Base-by-base conservation (phyloP, 148 eudicot genomes). In the Silene conica region DNA sequence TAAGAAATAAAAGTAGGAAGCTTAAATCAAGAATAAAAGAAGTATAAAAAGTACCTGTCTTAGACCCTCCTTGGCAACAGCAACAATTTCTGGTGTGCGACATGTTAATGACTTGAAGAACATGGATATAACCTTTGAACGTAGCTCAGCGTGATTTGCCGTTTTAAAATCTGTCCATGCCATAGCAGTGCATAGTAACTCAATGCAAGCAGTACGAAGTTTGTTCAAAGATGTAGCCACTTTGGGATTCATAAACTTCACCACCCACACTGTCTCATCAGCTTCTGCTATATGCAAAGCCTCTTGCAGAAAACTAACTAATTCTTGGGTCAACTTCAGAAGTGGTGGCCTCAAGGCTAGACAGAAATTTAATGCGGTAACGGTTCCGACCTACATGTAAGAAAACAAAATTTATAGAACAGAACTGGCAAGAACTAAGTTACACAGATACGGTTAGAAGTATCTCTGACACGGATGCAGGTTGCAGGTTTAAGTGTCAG, bases 341-440 rank as follows among this genome's bases (percentile, higher is more conserved):
- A 95, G 96, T 38, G 99, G 99, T 8, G 99, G 99, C 84, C 99
- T 86, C 87, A 95, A 87, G 55, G 99, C 93, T 79, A 95, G 80
- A 87, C 99, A 95, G 76, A 92, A 95, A 81, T 92, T 95, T 71
- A 95, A 85, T 73, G 99, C 96, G 72, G 97, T 92, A 60, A 92
- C 97, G 9, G 96, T 90, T 72, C 99, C 97, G 69, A 95, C 97
- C 99, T 95, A 80, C 69, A 85, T 19, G n/a, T 15, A 76, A 69
- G 41, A 78, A n/a, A 54, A 57, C 25, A 15, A 20, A 61, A 74
- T 34, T 46, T 13, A 41, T 14, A 68, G 28, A 69, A 14, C 7
- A 69, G 20, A 31, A 34, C 22, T 8, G 73, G 20, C 23, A 20
- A 77, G 28, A 50, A 50, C 18, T 50, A 50, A 50, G 55, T 50